phyloP scores from a whole-genome alignment of 2,329 filamentous ascomycete genomes.

The Simplicillium aogashimaense region DNA sequence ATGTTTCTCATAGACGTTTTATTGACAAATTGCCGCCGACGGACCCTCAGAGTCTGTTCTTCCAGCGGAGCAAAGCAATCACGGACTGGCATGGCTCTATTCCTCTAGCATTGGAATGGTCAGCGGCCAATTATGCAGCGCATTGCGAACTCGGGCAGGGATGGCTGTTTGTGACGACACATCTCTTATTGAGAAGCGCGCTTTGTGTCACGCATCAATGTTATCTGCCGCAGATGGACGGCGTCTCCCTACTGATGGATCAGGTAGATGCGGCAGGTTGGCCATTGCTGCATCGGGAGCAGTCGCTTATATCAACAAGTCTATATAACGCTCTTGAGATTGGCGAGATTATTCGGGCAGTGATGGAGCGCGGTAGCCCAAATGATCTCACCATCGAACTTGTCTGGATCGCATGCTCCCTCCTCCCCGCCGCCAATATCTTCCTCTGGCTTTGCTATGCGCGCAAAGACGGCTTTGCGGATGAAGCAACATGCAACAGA shows the following conservation, averaged over 20 bases:
- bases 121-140: conserved; percentile 5
- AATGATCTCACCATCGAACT: conserved; percentile 11
- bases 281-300: conserved; percentile 7
- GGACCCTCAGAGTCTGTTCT: conserved; percentile 4
- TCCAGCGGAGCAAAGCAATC: conserved; percentile 4
- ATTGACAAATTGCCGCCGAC: conserved; percentile 8
- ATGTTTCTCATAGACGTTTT: conserved; percentile 4
- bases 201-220: conserved; percentile 13
- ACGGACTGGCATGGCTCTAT: conserved; percentile 8
- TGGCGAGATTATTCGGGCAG: no score
- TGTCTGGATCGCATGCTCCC: conserved; percentile 11
- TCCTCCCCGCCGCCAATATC: conserved; percentile 10
- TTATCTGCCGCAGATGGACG: conserved; percentile 12
- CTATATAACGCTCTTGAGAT: no score
- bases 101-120: conserved; percentile 9
- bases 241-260: conserved; percentile 10
- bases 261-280: conserved; percentile 12
- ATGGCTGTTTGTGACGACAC: conserved; percentile 12
- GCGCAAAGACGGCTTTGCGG: conserved; percentile 6
- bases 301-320: no score
- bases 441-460: conserved; percentile 12
- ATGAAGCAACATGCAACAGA: not conserved
- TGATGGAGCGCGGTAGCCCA: conserved; percentile 6
- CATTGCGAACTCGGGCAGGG: conserved; percentile 10
- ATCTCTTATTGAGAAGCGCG: conserved; percentile 12